phyloP scores from a whole-genome alignment of 2,329 filamentous ascomycete species.

The Fusarium camptoceras region DNA sequence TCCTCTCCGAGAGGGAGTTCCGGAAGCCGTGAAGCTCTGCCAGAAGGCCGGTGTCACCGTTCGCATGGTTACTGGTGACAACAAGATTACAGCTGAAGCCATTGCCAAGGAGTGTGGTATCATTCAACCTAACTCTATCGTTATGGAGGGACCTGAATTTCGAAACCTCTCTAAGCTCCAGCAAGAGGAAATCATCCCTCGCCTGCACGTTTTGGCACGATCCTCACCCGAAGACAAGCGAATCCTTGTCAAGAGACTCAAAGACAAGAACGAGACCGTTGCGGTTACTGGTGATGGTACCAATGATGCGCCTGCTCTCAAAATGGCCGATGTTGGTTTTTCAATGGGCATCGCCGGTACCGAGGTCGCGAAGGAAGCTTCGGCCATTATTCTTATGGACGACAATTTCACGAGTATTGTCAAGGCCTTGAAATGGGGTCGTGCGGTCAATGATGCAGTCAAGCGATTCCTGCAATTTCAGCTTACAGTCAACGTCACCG shows the following conservation, averaged over 20 bases:
- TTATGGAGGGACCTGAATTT: constrained; percentile 84
- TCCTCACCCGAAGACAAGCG: constrained; percentile 84
- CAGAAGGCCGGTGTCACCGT: constrained; percentile 82
- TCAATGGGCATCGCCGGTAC: constrained; percentile 88
- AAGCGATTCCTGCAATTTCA: constrained; percentile 83
- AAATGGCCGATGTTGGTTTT: constrained; percentile 84
- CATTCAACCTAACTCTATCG: constrained; percentile 72
- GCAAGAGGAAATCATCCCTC: constrained; percentile 75
- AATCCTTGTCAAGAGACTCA: constrained; percentile 76
- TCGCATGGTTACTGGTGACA: constrained; percentile 89
- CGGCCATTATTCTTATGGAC: constrained; percentile 87
- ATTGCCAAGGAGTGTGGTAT: constrained; percentile 86
- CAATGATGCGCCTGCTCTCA: constrained; percentile 84
- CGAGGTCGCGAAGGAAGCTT: constrained; percentile 86
- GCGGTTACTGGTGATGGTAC: constrained; percentile 87
- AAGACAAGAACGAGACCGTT: constrained; percentile 80
- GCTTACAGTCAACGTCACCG: constrained; percentile 91
- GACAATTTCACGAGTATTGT: constrained; percentile 91
- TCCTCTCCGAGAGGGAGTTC: constrained; percentile 79
- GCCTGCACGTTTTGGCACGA: constrained; percentile 76
- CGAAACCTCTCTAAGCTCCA: constrained; percentile 75
- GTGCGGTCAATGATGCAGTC: constrained; percentile 80
- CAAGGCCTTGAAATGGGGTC: constrained; percentile 84
- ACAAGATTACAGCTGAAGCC: constrained; percentile 80
- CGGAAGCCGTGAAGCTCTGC: constrained; percentile 77